A percentile compares a stretch with the other conserved stretches of the same genome.
These are phyloP conservation scores for Coniosporium tulheliwenetii DNA, from an alignment of 2,329 filamentous ascomycete species.

Conservation along the genomic window DNA sequence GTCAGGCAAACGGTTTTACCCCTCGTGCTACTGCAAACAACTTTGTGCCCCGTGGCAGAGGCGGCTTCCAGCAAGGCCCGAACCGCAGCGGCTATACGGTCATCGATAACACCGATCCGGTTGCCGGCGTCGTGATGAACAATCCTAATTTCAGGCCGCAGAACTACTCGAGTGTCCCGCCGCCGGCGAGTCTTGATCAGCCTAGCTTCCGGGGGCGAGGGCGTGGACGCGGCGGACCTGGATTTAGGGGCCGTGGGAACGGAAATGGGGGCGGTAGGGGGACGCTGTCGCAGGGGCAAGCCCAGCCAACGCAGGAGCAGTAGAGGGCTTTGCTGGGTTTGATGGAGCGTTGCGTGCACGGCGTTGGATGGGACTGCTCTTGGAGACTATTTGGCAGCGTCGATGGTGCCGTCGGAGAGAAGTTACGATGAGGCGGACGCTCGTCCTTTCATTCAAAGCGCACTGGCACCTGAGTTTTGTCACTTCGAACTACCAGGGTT, in stretches of 20 bases:
- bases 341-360: too few species aligned
- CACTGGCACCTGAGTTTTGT: too few species aligned
- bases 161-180: conserved; percentile 37
- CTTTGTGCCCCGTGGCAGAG: conserved; percentile 23
- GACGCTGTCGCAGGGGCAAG: too few species aligned
- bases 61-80: conserved; percentile 11
- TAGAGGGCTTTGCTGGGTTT: too few species aligned
- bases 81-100: conserved; percentile 28
- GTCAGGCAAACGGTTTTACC: conserved; percentile 14
- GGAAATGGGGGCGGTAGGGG: conserved; percentile 7
- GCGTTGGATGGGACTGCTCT: too few species aligned
- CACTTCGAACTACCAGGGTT: too few species aligned
- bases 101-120: conserved; percentile 33
- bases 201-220: conserved; percentile 18
- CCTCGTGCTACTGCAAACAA: conserved; percentile 12
- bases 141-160: conserved; percentile 42
- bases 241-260: conserved; percentile 8
- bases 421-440: too few species aligned
- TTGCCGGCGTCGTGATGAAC: conserved; percentile 36
- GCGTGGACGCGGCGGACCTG: conserved; percentile 3
- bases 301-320: too few species aligned
- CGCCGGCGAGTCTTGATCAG: conserved; percentile 40
- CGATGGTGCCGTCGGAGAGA: too few species aligned
- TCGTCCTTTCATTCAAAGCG: too few species aligned
- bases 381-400: too few species aligned